phyloP scores from a whole-genome alignment of 441 rosid species.

The Erodium texanum region DNA sequence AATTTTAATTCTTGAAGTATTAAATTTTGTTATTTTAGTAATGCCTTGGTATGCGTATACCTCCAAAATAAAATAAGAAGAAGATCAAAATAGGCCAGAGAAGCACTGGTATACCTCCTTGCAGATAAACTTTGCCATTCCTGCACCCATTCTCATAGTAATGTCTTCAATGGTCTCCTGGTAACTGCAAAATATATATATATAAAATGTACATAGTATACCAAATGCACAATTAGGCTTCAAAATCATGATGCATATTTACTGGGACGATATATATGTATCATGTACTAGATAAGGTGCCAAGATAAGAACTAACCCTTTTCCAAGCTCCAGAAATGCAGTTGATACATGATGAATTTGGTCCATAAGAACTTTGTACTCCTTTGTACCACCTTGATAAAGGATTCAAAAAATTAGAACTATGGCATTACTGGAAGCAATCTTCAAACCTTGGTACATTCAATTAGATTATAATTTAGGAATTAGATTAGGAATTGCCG shows the following conservation, averaged over 20 bases:
- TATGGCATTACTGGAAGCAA: too few relatives aligned
- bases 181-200: slow-evolving; percentile 30
- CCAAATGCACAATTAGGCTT: background rate
- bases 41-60: too few relatives aligned
- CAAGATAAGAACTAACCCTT: slow-evolving; percentile 39
- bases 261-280: background rate
- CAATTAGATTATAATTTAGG: too few relatives aligned
- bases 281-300: background rate
- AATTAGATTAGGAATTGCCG: too few relatives aligned
- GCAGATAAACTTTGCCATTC: slow-evolving; percentile 95
- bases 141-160: slow-evolving; percentile 88
- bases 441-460: too few relatives aligned
- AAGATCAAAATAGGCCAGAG: background rate
- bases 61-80: background rate
- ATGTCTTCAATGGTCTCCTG: slow-evolving; percentile 77
- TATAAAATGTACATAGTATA: too few relatives aligned
- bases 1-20: too few relatives aligned
- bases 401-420: background rate
- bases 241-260: background rate
- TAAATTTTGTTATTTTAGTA: too few relatives aligned
- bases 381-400: slow-evolving; percentile 73
- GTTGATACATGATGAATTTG: slow-evolving; percentile 76
- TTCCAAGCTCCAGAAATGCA: slow-evolving; percentile 79
- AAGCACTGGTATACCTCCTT: slow-evolving; percentile 42
- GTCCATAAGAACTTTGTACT: slow-evolving; percentile 92